phyloP scores from a whole-genome alignment of 345 rosid species.

The Lepidium sativum region DNA sequence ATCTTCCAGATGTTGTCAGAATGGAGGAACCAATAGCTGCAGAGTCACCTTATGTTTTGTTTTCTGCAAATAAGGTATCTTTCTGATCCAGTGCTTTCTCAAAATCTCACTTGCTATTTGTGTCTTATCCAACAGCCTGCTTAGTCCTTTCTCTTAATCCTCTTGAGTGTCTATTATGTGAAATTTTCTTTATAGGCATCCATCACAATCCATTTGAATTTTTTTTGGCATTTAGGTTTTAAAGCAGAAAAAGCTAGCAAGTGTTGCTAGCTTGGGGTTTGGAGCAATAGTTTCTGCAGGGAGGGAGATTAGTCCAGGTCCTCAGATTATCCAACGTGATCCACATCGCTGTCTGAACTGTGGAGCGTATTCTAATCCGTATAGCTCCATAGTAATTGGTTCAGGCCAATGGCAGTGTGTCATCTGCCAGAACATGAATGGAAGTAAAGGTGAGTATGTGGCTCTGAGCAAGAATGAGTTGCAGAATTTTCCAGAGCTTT shows the following conservation, averaged over 20 bases:
- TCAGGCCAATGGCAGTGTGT: conserved; percentile 99
- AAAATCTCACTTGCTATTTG: not conserved
- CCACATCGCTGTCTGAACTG: conserved; percentile 87
- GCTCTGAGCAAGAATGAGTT: conserved; percentile 72
- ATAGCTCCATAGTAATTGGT: conserved; percentile 70
- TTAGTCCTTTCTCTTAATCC: not conserved
- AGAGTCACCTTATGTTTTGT: conserved; percentile 55
- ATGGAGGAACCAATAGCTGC: conserved; percentile 42
- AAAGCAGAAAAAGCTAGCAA: conserved; percentile 82
- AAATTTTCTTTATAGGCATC: not conserved
- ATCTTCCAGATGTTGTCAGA: conserved; percentile 38
- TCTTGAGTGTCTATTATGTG: not conserved
- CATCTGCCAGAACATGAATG: conserved; percentile 62
- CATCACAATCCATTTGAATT: not conserved
- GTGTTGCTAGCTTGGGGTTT: conserved; percentile 83
- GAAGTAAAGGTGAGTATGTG: conserved; percentile 80
- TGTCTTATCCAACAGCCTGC: not conserved
- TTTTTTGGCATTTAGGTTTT: conserved; percentile 41
- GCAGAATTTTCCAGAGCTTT: conserved; percentile 61
- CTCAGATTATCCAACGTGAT: conserved; percentile 73
- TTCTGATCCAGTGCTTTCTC: not conserved
- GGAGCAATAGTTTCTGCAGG: conserved; percentile 93
- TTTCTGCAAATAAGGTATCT: conserved; percentile 77
- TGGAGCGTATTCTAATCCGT: conserved; percentile 88
- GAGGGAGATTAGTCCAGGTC: conserved; percentile 66